Evolutionary conservation across 352 stramenopile genomes (phyloP).

Genomic region (Phytophthora tentaculata): DNA sequence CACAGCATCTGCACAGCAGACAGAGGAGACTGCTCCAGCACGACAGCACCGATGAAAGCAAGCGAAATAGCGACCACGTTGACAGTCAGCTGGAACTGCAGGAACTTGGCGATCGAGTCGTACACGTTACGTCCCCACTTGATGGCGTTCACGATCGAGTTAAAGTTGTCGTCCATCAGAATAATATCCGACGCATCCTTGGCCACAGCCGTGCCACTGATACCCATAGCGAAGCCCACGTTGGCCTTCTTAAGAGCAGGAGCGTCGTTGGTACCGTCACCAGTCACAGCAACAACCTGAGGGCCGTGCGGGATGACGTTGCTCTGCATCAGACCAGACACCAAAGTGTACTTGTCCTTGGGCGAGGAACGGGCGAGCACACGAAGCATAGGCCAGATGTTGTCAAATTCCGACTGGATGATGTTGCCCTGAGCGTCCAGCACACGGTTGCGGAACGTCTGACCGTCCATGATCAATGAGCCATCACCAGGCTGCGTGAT

Average conservation of each 20-base stretch:
- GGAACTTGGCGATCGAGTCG: constrained; percentile 97
- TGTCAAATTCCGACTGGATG: constrained; percentile 70
- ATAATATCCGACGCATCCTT: constrained; percentile 97
- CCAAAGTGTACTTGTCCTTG: constrained; percentile 74
- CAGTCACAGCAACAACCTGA: constrained; percentile 96
- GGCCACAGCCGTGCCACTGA: constrained; percentile 93
- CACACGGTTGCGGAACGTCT: constrained; percentile 57
- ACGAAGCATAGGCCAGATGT: constrained; percentile 72
- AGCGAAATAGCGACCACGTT: constrained; percentile 93
- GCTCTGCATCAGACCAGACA: constrained; percentile 67
- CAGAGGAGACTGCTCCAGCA: constrained; percentile 75
- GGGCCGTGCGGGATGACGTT: constrained; percentile 56
- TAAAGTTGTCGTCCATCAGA: constrained; percentile 96
- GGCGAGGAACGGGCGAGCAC: constrained; percentile 69
- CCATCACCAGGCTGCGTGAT: constrained; percentile 54
- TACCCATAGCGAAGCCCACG: constrained; percentile 95
- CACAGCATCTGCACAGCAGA: constrained; percentile 97
- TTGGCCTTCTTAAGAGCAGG: constrained; percentile 95
- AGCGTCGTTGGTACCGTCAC: constrained; percentile 96
- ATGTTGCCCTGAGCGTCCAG: constrained; percentile 61
- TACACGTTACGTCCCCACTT: constrained; percentile 97
- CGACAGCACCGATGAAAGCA: constrained; percentile 87
- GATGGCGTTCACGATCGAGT: constrained; percentile 95
- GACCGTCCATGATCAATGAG: constrained; percentile 64
- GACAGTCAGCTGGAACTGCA: constrained; percentile 97